Evolutionary conservation across 768 basidiomycete species (phyloP).

Genomic region (Atractiella rhizophila): DNA sequence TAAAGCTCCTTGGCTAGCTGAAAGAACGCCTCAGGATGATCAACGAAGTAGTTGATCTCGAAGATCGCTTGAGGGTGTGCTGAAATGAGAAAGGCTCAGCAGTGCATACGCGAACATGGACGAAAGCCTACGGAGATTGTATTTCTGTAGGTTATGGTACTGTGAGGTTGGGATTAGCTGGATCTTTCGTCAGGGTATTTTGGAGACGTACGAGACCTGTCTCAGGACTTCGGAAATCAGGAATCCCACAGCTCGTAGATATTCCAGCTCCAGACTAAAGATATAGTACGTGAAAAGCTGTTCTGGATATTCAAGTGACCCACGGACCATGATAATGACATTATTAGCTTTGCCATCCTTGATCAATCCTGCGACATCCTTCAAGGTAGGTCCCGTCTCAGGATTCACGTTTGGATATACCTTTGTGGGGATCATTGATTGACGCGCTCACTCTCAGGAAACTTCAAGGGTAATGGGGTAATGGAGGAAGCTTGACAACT

Average conservation of each 20-base stretch:
- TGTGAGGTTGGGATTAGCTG: too few species aligned
- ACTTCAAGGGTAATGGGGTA: too few species aligned
- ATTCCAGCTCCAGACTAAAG: conserved; percentile 10
- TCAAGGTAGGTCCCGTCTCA: conserved; percentile 3
- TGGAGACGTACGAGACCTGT: too few species aligned
- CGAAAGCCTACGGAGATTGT: conserved; percentile 16
- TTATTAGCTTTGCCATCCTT: conserved; percentile 10
- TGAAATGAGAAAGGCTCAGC: conserved; percentile 25
- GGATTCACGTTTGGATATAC: neutral
- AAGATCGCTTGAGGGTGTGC: conserved; percentile 95
- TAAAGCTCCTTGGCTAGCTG: conserved; percentile 78
- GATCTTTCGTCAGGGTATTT: too few species aligned
- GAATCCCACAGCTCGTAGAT: conserved; percentile 27
- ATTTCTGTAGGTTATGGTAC: conserved; percentile 23
- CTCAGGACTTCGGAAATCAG: conserved; percentile 65
- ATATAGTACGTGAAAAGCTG: too few species aligned
- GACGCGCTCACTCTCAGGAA: too few species aligned
- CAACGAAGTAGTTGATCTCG: conserved; percentile 24
- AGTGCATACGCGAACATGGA: neutral
- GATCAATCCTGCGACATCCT: conserved; percentile 14
- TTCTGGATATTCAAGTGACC: too few species aligned
- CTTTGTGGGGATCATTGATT: too few species aligned
- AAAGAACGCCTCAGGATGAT: conserved; percentile 31
- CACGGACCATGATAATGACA: too few species aligned
- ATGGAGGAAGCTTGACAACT: too few species aligned